Base-by-base conservation (phyloP, 2,329 filamentous ascomycete species). In the Paracoccidioides brasiliensis region DNA sequence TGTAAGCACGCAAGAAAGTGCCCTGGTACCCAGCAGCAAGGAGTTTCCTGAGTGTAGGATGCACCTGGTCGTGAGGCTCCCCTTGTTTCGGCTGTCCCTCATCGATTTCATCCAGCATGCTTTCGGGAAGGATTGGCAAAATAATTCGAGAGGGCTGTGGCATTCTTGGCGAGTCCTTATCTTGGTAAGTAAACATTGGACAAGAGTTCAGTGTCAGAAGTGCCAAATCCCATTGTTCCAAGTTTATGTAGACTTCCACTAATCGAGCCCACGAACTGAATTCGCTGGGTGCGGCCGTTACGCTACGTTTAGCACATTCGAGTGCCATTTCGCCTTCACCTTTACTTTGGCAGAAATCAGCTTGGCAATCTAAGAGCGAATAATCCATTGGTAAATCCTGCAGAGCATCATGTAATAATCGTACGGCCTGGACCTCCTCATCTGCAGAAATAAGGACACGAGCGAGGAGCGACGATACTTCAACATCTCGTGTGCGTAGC, bases 171-270 rank as follows among this genome's bases (percentile, higher is more conserved):
- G 90, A 86, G 69, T 98, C 93, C 71, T 96, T 97, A 72, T 98
- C 93, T 71, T 97, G 93, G 70, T 98, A 97, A 5, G 93, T 98
- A 71, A 98, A 98, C 93, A 98, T 98, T 7, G 93, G 93, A 70
- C 93, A 98, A 15, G 93, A 98, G 73, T 98, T 98, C 53, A 98
- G 79, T 3, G 93, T 97, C 4, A 95, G 84, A 30, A 98, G 79
- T 0, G 93, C 93, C 62, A 97, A 83, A 67, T 97, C 93, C 90
- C 93, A 98, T 67, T 95, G 88, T 69, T 98, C 93, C 72, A 95
- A 82, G 52, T 85, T 82, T 55, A 97, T 88, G 64, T 98, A 98
- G 37, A 97, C 86, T 68, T 97, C 89, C 2, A 90, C 90, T 60
- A 98, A 73, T 56, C 90, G 80, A 56, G 93, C 91, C 93, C 93